phyloP scores from a whole-genome alignment of 2,329 filamentous ascomycete genomes.

The Colletotrichum simmondsii region DNA sequence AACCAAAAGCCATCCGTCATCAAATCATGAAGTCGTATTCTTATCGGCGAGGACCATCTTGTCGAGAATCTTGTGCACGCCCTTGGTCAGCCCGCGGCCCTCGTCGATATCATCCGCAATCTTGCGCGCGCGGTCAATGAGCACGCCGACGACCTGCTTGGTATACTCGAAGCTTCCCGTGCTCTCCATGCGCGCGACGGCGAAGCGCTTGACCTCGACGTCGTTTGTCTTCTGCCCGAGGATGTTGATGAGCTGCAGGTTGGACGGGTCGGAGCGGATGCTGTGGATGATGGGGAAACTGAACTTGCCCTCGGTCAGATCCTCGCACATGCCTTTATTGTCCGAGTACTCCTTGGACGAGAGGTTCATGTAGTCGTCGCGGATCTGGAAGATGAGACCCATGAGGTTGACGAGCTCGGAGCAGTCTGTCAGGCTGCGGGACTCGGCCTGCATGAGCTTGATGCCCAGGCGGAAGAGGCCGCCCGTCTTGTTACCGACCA shows the following conservation, averaged over 20 bases:
- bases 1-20: not conserved
- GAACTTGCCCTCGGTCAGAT: conserved; percentile 96
- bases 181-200: conserved; percentile 88
- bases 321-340: conserved; percentile 95
- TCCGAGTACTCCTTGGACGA: conserved; percentile 78
- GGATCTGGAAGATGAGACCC: conserved; percentile 89
- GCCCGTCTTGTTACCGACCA: conserved; percentile 92
- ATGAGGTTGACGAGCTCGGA: conserved; percentile 86
- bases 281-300: conserved; percentile 95
- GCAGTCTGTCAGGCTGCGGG: conserved; percentile 69
- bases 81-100: conserved; percentile 64
- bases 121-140: conserved; percentile 72
- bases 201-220: conserved; percentile 90
- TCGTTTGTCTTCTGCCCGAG: conserved; percentile 89
- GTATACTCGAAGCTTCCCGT: conserved; percentile 93
- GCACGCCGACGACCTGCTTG: conserved; percentile 70
- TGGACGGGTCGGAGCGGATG: conserved; percentile 79
- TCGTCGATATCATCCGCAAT: conserved; percentile 74
- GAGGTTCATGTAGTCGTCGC: conserved; percentile 94
- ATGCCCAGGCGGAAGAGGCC: conserved; percentile 87
- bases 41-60: conserved; percentile 61
- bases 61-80: conserved; percentile 75
- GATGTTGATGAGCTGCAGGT: conserved; percentile 89
- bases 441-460: conserved; percentile 88
- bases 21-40: not conserved